A percentile compares a stretch with the other conserved stretches of the same genome.
phyloP scores from a whole-genome alignment of 2,329 filamentous ascomycete species.

The Phaeosphaeriaceae sp. region DNA sequence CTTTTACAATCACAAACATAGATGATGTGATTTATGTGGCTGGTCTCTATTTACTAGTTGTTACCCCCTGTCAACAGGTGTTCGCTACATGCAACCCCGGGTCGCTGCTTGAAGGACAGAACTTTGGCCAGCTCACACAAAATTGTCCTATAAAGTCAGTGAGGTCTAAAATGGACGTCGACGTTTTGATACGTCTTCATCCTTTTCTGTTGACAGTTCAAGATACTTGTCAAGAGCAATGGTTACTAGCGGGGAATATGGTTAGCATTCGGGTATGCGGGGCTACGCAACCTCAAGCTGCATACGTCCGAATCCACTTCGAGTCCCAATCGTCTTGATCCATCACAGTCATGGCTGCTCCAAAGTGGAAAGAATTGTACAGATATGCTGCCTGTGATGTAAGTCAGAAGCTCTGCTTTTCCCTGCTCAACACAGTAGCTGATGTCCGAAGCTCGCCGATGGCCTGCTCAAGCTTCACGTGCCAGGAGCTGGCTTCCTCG shows the following conservation, averaged over 20 bases:
- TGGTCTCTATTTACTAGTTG: neutral
- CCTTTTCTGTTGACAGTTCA: neutral
- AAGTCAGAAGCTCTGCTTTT: constrained; percentile 6
- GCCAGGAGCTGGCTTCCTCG: constrained; percentile 70
- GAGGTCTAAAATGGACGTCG: neutral
- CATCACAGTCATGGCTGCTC: constrained; percentile 24
- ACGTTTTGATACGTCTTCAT: neutral
- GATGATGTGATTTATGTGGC: neutral
- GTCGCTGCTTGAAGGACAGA: too few species aligned
- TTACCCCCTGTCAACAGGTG: too few species aligned
- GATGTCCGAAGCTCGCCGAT: constrained; percentile 60
- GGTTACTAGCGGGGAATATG: neutral
- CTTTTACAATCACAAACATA: neutral
- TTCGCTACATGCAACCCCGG: too few species aligned
- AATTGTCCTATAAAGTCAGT: neutral
- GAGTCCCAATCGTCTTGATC: neutral
- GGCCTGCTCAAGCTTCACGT: constrained; percentile 74
- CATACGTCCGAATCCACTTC: neutral
- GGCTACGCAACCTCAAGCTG: constrained; percentile 6
- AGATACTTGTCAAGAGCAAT: neutral
- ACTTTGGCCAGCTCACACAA: too few species aligned
- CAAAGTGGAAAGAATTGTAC: constrained; percentile 40
- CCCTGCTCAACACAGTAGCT: constrained; percentile 9
- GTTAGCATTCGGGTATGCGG: constrained; percentile 8
- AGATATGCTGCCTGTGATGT: constrained; percentile 46